Base-by-base conservation (phyloP, 495 filamentous ascomycete species). In the Trichoderma virens region DNA sequence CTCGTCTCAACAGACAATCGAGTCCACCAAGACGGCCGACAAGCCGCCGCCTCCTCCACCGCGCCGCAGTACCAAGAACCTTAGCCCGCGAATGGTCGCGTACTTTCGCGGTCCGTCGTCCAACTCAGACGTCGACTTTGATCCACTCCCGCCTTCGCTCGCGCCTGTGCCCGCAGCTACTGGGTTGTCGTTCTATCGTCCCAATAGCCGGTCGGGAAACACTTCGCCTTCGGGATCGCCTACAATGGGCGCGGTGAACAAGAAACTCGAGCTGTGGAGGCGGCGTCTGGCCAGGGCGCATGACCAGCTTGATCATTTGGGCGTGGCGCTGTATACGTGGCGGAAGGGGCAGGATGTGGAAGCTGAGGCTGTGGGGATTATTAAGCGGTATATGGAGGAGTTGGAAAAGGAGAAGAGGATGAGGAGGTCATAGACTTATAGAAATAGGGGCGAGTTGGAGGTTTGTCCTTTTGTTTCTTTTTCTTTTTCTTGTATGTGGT, bases 241-340 rank as follows among this genome's bases (percentile, higher is more conserved):
- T 0, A 45, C 39, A n/a, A 45, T 41, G 20, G 31, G 20, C n/a
- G 28, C 71, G 72, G 28, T 82, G 13, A 93, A 86, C 67, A 95
- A 92, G 70, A 91, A 92, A 38, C 83, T 96, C 63, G 88, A 92
- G 59, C 70, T 95, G 27, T 99, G 95, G 95, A 76, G 81, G 62
- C 82, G 88, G 64, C 78, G 95, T 60, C 90, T 92, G 85, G 85
- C 83, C 65, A 77, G 85, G 8, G 94, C 95, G 1, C 85, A 88
- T 63, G 82, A 87, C 34, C 75, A 87, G 8, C 80, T 98, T 9
- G 84, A 85, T 5, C 71, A 80, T 0, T 77, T 84, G 61, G 90
- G 89, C 2, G 91, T 98, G 0, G 74, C 85, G 66, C 74, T 99
- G 64, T 85, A 89, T 65, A 93, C 84, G 65, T 98, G 94, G 94